Base-by-base conservation (phyloP, 805 yeast genomes). In the Lachancea lanzarotensis region DNA sequence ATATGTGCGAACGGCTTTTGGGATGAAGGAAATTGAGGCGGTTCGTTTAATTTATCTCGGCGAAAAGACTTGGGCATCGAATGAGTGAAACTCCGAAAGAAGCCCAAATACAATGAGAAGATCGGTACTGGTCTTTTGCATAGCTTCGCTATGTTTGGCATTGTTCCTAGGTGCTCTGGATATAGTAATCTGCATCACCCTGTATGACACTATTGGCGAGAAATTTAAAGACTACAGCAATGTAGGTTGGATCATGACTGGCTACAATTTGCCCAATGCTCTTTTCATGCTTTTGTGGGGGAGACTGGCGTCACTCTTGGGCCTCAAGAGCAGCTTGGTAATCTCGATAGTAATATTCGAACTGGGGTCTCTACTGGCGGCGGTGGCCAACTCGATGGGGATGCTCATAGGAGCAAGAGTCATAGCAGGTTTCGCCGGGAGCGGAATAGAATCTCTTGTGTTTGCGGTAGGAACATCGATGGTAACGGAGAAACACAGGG, bases 381-480 rank as follows among this genome's bases (percentile, higher is more conserved):
- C 84, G 1, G 50, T 76, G 4, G 63, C 87, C 1, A 59, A 54
- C 16, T 67, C 70, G 29, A 80, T 84, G 79, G 66, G 71, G 43
- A 74, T 76, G 71, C 61, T 84, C 39, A 80, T 84, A 47, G 86
- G 80, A 3, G 90, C 87, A 1, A 71, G 95, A 53, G 81, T 78
- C 8, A 64, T 84, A 17, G 78, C 79, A 42, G 93, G 93, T 41
- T 56, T 79, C 30, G 91, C 90, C n/a, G 88, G 81, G 10, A 82
- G 85, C 30, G 84, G 84, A 22, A 72, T 82, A 38, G 80, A 76
- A 52, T 68, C 81, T 1, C 65, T 80, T 60, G 75, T 73, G 5
- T 70, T 75, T 48, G 75, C 82, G 27, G 74, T 83, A 22, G 66
- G 75, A 9, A 71, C 84, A 2, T 49, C 57, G 11, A 36, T 58